Evolutionary conservation across 1,284 basidiomycete species (phyloP).

Genomic region (Rhodotorula sp.): DNA sequence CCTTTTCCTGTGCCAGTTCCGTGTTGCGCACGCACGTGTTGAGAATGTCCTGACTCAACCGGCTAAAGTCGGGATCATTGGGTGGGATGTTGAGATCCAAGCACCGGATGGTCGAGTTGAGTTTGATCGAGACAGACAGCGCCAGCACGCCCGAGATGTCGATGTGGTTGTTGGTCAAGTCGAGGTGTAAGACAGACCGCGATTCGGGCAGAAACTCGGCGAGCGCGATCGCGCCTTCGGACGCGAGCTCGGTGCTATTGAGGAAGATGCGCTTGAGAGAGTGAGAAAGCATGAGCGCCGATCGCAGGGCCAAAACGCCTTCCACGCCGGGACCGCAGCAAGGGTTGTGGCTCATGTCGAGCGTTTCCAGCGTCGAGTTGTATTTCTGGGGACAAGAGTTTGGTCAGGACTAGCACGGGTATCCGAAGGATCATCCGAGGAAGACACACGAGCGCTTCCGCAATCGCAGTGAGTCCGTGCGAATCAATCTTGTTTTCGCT

Average conservation of each 20-base stretch:
- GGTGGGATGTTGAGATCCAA: conserved; percentile 86
- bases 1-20: conserved; percentile 56
- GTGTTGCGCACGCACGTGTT: conserved; percentile 83
- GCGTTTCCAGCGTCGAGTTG: conserved; percentile 86
- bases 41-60: conserved; percentile 53
- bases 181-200: conserved; percentile 76
- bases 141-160: conserved; percentile 92
- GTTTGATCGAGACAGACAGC: conserved; percentile 75
- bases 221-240: conserved; percentile 85
- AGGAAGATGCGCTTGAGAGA: conserved; percentile 90
- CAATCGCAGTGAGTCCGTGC: conserved; percentile 71
- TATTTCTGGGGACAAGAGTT: conserved; percentile 66
- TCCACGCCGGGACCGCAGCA: conserved; percentile 83
- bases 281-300: conserved; percentile 88
- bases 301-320: conserved; percentile 82
- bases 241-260: conserved; percentile 74
- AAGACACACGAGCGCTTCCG: conserved; percentile 74
- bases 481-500: conserved; percentile 91
- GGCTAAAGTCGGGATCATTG: conserved; percentile 80
- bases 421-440: not conserved
- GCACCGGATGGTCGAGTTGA: conserved; percentile 81
- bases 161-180: conserved; percentile 54
- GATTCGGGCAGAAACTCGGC: conserved; percentile 95
- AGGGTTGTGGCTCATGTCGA: conserved; percentile 89
- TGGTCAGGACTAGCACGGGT: not conserved